A percentile compares a stretch with the other conserved stretches of the same genome.
phyloP scores from a whole-genome alignment of 2,329 filamentous ascomycete species.

The Stemphylium beticola region DNA sequence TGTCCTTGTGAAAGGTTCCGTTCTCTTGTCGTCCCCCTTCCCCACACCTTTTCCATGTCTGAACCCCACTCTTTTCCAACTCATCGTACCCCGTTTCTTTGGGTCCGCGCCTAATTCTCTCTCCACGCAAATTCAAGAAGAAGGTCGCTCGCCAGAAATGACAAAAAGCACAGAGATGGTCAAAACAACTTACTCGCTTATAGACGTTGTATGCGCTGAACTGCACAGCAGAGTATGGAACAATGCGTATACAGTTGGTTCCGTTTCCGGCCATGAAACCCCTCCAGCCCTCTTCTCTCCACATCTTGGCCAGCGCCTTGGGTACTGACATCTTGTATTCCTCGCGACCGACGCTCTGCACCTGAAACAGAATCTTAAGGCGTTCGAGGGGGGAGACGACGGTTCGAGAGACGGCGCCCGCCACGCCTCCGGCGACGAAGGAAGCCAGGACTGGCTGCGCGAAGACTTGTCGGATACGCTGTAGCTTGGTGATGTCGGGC shows the following conservation, averaged over 20 bases:
- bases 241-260: constrained; percentile 97
- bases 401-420: constrained; percentile 95
- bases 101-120: not conserved
- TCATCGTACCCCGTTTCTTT: not conserved
- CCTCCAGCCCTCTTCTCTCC: constrained; percentile 93
- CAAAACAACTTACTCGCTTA: constrained; percentile 71
- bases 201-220: constrained; percentile 99
- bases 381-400: constrained; percentile 96
- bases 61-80: not conserved
- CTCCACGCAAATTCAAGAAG: constrained; percentile 1
- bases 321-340: constrained; percentile 93
- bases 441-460: constrained; percentile 87
- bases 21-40: not conserved
- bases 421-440: constrained; percentile 91
- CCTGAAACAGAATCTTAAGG: constrained; percentile 96
- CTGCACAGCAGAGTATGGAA: constrained; percentile 97
- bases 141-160: constrained; percentile 1
- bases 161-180: not conserved
- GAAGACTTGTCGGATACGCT: constrained; percentile 52
- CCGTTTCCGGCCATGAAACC: constrained; percentile 98
- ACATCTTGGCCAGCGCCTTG: constrained; percentile 92
- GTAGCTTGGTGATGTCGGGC: constrained; percentile 25
- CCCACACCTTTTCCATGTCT: not conserved
- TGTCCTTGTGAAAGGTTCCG: not conserved
- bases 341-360: constrained; percentile 87